Base-by-base conservation (phyloP, 2,329 filamentous ascomycete species). In the Teratosphaeria viscida region DNA sequence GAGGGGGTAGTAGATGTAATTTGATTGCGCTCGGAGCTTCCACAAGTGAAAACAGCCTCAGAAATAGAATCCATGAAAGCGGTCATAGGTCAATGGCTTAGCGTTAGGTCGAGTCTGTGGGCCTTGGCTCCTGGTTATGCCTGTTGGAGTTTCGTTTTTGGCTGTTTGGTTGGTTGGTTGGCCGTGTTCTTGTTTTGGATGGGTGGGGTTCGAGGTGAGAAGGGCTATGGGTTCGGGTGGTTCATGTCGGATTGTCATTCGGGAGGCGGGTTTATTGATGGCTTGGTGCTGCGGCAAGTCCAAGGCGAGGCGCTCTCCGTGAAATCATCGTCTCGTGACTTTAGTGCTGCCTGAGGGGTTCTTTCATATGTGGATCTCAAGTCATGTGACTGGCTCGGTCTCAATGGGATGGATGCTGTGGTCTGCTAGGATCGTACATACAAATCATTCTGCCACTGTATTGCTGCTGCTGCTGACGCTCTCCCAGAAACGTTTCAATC, bases 401-500 rank as follows among this genome's bases (percentile, higher is more conserved):
- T 23, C 29, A 32, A 32, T 11, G 35, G 12, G 4, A 39, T 39
- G 12, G 4, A 39, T 39, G 35, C 37, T 43, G 37, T 43, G 6
- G n/a, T 23, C 43, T 49, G 43, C n/a, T 10, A 49, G 43, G 16
- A 6, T 10, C 43, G 6, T 19, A 10, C 43, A 10, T 16, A 10
- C 19, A 19, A 49, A 19, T 49, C 43, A 49, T 10, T 2, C 43
- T 23, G 43, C 16, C 43, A 49, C 43, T 19, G n/a, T 23, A 49
- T n/a, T 49, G 43, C 43, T 49, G 53, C 43, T 49, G 53, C 27
- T 59, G 57, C 55, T 54, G 37, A 87, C 75, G 26, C 78, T 77
- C 72, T 89, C 86, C 85, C 85, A 89, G 68, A 87, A 88, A 61
- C 78, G 77, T 66, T 80, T 81, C 59, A 89, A 70, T 26, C 81